phyloP scores from a whole-genome alignment of 768 basidiomycete species.

The Chlorophyllum brunneum region DNA sequence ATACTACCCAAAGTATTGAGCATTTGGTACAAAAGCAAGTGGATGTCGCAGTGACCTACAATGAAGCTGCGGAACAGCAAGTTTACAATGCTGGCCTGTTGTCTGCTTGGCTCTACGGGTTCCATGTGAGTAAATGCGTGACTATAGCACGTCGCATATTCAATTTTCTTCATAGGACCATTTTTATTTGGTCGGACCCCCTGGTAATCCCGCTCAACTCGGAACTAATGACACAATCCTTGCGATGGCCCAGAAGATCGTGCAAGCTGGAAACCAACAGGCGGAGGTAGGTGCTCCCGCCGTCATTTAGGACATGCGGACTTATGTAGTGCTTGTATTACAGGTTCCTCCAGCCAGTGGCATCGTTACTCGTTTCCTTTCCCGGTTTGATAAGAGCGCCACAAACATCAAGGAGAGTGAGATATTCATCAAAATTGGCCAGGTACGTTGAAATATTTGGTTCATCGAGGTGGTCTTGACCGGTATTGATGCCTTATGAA shows the following conservation, averaged over 20 bases:
- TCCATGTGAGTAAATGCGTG: conserved; percentile 31
- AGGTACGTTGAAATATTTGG: conserved; percentile 30
- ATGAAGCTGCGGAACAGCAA: conserved; percentile 44
- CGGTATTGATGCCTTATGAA: too few relatives aligned
- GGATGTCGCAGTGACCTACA: conserved; percentile 52
- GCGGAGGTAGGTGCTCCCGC: conserved; percentile 25
- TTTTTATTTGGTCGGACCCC: conserved; percentile 47
- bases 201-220: conserved; percentile 41
- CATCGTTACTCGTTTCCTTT: conserved; percentile 44
- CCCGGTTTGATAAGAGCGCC: conserved; percentile 55
- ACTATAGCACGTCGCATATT: background rate
- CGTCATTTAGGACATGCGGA: background rate
- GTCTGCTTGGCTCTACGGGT: conserved; percentile 35
- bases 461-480: too few relatives aligned
- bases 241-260: conserved; percentile 46
- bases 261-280: conserved; percentile 39
- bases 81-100: conserved; percentile 27
- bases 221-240: conserved; percentile 27
- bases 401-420: conserved; percentile 56
- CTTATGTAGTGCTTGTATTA: background rate
- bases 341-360: conserved; percentile 26
- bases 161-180: conserved; percentile 37
- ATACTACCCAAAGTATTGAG: conserved; percentile 48
- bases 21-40: conserved; percentile 37
- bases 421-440: conserved; percentile 46